These are phyloP conservation scores for Penicillium herquei DNA, from an alignment of 495 filamentous ascomycete genomes.

Conservation along the genomic window DNA sequence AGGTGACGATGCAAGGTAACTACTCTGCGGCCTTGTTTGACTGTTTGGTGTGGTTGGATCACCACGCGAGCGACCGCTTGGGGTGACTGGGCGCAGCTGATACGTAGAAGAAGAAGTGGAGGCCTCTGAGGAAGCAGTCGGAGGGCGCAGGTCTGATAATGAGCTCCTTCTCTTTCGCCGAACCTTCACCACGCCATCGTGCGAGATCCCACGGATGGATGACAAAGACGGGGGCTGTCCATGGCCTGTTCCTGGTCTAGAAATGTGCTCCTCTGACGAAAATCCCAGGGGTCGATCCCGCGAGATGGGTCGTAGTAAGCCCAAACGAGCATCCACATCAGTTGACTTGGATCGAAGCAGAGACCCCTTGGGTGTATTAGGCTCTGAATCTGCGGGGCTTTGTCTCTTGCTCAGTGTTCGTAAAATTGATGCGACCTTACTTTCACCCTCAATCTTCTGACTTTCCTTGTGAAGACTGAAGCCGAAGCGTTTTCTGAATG, in stretches of 20 bases:
- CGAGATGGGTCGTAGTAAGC: conserved; percentile 59
- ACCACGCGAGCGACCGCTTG: conserved; percentile 28
- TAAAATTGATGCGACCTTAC: conserved; percentile 74
- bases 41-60: conserved; percentile 35
- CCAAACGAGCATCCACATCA: conserved; percentile 60
- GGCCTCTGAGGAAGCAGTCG: conserved; percentile 45
- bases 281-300: conserved; percentile 59
- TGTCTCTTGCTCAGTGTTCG: conserved; percentile 86
- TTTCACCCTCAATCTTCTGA: conserved; percentile 64
- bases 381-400: conserved; percentile 52
- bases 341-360: conserved; percentile 78
- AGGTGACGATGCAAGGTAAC: conserved; percentile 33
- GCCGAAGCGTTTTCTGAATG: conserved; percentile 78
- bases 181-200: conserved; percentile 38
- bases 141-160: conserved; percentile 77
- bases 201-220: conserved; percentile 33
- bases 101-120: conserved; percentile 37
- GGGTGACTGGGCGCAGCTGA: conserved; percentile 35
- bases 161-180: conserved; percentile 88
- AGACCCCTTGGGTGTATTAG: conserved; percentile 59
- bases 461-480: conserved; percentile 75
- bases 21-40: conserved; percentile 33
- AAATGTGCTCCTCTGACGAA: conserved; percentile 40
- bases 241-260: conserved; percentile 48
- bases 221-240: conserved; percentile 38